Percentiles rank a stretch among this genome's conserved stretches.
These are phyloP conservation scores for Lipomyces kockii DNA, from an alignment of 805 yeast species.

Conservation along the genomic window DNA sequence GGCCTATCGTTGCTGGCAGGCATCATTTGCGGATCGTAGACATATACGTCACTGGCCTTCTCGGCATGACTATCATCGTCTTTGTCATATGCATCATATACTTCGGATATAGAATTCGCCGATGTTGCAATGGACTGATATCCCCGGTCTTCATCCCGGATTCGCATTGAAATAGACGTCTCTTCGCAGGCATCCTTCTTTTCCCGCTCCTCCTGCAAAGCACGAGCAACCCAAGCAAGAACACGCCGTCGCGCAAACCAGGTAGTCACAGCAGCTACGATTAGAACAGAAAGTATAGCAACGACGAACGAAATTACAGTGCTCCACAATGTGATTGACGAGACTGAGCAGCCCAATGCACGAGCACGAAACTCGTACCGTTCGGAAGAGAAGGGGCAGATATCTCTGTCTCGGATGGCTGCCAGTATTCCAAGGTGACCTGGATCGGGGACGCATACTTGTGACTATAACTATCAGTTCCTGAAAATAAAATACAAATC, in stretches of 20 bases:
- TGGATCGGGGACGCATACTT: conserved; percentile 29
- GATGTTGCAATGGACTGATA: conserved; percentile 1
- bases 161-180: background rate
- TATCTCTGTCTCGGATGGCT: conserved; percentile 25
- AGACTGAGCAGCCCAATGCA: conserved; percentile 24
- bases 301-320: conserved; percentile 23
- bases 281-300: conserved; percentile 11
- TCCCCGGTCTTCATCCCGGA: background rate
- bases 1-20: conserved; percentile 1
- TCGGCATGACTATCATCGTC: conserved; percentile 1
- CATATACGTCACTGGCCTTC: background rate
- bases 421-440: conserved; percentile 26
- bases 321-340: conserved; percentile 27
- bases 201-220: conserved; percentile 5
- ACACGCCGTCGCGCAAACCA: conserved; percentile 22
- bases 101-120: background rate
- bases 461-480: conserved; percentile 12
- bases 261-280: background rate
- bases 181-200: background rate
- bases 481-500: background rate
- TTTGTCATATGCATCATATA: conserved; percentile 5
- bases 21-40: conserved; percentile 20
- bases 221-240: conserved; percentile 10
- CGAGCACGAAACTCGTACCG: conserved; percentile 32
- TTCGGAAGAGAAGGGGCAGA: conserved; percentile 15